These are phyloP conservation scores for Curvularia spicifera DNA, from an alignment of 2,329 filamentous ascomycete species.

Conservation along the genomic window DNA sequence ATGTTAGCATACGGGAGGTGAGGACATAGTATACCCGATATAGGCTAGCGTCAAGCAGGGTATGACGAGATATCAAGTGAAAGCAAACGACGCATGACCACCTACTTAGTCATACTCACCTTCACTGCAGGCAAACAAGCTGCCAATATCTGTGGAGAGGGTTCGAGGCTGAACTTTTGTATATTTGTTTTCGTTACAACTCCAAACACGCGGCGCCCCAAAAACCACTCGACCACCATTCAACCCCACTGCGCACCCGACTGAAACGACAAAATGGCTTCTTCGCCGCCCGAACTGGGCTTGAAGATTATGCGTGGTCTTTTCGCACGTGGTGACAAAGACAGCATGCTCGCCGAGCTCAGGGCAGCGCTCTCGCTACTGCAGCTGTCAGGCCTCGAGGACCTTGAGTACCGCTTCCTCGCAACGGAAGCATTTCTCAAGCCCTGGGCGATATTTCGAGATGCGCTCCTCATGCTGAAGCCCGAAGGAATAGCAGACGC, in stretches of 20 bases:
- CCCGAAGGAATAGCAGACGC: constrained; percentile 18
- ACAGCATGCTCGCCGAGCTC: constrained; percentile 28
- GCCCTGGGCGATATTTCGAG: constrained; percentile 43
- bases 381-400: constrained; percentile 25
- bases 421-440: constrained; percentile 36
- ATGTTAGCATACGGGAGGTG: neutral
- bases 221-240: neutral
- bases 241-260: neutral
- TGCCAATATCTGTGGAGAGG: neutral
- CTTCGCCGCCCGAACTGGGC: constrained; percentile 10
- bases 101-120: neutral
- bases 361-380: constrained; percentile 35
- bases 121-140: neutral
- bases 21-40: neutral
- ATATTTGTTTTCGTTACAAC: neutral
- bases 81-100: neutral
- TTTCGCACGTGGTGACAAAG: constrained; percentile 20
- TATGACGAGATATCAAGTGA: neutral
- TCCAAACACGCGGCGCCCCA: neutral
- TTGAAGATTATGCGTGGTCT: constrained; percentile 24
- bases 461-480: constrained; percentile 33
- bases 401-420: constrained; percentile 40
- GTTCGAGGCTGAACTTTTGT: neutral
- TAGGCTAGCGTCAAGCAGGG: neutral
- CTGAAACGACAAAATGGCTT: constrained; percentile 11